phyloP scores from a whole-genome alignment of 108 stramenopile species.

The Nitzschia sp. region DNA sequence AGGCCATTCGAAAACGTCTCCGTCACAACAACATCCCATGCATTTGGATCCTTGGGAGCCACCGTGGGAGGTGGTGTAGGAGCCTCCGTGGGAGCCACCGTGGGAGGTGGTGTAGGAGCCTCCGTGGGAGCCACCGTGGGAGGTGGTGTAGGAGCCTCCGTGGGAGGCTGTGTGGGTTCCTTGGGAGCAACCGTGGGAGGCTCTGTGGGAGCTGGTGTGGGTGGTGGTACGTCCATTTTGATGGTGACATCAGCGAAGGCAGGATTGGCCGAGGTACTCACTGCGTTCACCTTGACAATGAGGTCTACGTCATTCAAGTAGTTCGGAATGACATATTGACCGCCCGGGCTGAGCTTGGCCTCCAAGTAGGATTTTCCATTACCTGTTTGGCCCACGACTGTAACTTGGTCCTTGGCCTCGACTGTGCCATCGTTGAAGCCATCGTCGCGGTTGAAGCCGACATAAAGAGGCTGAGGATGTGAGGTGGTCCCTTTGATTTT shows the following conservation, averaged over 20 bases:
- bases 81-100: too few species aligned
- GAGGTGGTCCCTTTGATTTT: background rate
- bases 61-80: too few species aligned
- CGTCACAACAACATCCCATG: too few species aligned
- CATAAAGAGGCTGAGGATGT: slow-evolving; percentile 7
- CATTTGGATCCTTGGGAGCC: too few species aligned
- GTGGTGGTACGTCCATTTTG: background rate
- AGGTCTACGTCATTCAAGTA: slow-evolving; percentile 10
- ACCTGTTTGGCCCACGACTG: background rate
- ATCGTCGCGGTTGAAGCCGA: slow-evolving; percentile 41
- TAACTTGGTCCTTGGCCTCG: slow-evolving; percentile 47
- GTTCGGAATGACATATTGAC: slow-evolving; percentile 21
- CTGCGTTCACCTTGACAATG: slow-evolving; percentile 8
- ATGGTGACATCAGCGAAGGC: background rate
- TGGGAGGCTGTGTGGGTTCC: too few species aligned
- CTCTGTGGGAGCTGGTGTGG: too few species aligned
- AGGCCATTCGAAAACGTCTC: too few species aligned
- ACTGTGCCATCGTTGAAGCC: slow-evolving; percentile 47
- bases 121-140: too few species aligned
- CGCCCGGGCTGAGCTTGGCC: slow-evolving; percentile 38
- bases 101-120: too few species aligned
- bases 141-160: too few species aligned
- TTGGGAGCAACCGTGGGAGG: too few species aligned
- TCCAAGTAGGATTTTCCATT: slow-evolving; percentile 39
- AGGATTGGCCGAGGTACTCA: background rate